phyloP scores from a whole-genome alignment of 2,329 filamentous ascomycete species.

The Endothia cerciana region DNA sequence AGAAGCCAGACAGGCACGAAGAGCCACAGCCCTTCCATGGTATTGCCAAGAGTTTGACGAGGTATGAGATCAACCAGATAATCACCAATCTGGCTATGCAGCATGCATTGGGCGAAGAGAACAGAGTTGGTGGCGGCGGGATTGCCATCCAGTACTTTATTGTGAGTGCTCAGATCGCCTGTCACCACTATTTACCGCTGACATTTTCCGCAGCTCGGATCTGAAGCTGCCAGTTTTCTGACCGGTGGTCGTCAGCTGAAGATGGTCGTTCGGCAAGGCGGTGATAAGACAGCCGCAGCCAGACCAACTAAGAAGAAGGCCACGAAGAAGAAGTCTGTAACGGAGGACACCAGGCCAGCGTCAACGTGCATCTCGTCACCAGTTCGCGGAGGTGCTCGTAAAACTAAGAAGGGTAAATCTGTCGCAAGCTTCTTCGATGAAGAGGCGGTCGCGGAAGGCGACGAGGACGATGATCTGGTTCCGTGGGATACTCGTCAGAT shows the following conservation, averaged over 20 bases:
- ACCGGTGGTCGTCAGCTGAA: conserved; percentile 48
- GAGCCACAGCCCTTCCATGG: conserved; percentile 61
- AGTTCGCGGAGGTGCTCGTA: conserved; percentile 39
- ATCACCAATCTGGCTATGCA: conserved; percentile 77
- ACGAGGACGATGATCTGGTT: conserved; percentile 43
- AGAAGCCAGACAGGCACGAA: conserved; percentile 60
- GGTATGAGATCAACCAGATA: conserved; percentile 80
- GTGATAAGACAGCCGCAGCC: conserved; percentile 38
- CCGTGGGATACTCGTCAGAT: conserved; percentile 38
- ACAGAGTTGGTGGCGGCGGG: conserved; percentile 51
- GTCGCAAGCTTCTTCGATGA: conserved; percentile 31
- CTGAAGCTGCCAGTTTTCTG: conserved; percentile 42
- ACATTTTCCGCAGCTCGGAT: conserved; percentile 16
- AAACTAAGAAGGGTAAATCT: conserved; percentile 42
- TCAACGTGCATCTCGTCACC: conserved; percentile 60
- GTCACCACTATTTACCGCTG: not conserved
- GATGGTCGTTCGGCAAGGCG: conserved; percentile 44
- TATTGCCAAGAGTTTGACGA: conserved; percentile 69
- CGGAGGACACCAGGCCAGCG: conserved; percentile 32
- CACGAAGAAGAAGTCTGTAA: conserved; percentile 34
- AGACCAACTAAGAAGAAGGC: conserved; percentile 41
- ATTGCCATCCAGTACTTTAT: conserved; percentile 77
- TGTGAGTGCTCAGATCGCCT: conserved; percentile 50
- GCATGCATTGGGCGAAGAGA: conserved; percentile 73
- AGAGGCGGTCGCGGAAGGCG: conserved; percentile 39